phyloP scores from a whole-genome alignment of 495 filamentous ascomycete species.

The Podospora bellae-mahoneyi region DNA sequence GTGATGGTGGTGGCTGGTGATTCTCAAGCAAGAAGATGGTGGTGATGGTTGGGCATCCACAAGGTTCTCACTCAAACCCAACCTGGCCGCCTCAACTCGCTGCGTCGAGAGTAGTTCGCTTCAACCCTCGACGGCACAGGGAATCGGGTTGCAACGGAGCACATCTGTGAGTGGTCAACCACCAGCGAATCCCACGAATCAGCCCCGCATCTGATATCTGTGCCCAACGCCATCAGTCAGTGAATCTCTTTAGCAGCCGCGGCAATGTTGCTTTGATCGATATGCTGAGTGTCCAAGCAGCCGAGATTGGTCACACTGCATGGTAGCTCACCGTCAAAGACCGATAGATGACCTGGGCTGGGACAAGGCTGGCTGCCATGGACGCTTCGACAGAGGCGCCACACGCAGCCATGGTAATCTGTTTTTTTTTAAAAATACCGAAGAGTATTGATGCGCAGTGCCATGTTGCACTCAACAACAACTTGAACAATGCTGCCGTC shows the following conservation, averaged over 20 bases:
- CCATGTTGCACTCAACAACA: no score
- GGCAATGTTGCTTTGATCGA: not conserved
- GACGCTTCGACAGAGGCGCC: conserved; percentile 4
- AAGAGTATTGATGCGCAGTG: no score
- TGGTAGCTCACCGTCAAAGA: conserved; percentile 10
- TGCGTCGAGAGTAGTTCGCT: not conserved
- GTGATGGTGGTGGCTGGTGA: not conserved
- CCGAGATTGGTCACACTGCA: conserved; percentile 12
- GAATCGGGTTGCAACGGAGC: conserved; percentile 12
- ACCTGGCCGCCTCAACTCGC: not conserved
- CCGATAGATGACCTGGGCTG: not conserved
- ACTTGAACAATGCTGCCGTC: not conserved
- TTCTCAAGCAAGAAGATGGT: not conserved
- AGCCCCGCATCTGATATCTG: conserved; percentile 7
- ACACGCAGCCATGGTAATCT: not conserved
- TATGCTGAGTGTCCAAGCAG: not conserved
- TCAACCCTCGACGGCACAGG: conserved; percentile 1
- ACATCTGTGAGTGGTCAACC: not conserved
- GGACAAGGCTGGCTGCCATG: conserved; percentile 6
- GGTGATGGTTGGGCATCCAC: conserved; percentile 20
- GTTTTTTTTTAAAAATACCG: not conserved
- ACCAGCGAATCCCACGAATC: not conserved
- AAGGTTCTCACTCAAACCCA: conserved; percentile 8
- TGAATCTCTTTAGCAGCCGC: not conserved
- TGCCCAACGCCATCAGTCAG: conserved; percentile 13